Percentiles rank a stretch among this genome's conserved stretches.
Evolutionary conservation across 306 rosid species (phyloP).

Genomic region (Cicer chorassanicum): DNA sequence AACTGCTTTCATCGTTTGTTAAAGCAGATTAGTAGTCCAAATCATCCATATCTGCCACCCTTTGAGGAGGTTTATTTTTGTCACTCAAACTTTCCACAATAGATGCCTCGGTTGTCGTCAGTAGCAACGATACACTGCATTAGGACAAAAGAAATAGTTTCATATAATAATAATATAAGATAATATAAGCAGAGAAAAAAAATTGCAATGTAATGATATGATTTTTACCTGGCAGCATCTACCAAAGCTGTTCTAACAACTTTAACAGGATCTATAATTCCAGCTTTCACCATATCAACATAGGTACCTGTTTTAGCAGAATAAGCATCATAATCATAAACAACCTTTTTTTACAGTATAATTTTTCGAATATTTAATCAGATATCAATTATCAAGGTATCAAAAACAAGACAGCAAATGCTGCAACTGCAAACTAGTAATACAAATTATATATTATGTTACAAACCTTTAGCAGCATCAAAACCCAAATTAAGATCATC

Average conservation of each 20-base stretch:
- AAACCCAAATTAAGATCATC: slow-evolving; percentile 68
- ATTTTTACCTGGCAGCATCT: slow-evolving; percentile 89
- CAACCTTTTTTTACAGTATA: neutral
- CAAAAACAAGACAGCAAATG: neutral
- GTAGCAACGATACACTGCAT: slow-evolving; percentile 74
- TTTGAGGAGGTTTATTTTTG: slow-evolving; percentile 66
- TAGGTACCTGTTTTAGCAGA: slow-evolving; percentile 68
- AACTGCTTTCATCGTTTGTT: slow-evolving; percentile 17
- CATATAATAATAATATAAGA: neutral
- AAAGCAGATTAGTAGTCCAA: slow-evolving; percentile 53
- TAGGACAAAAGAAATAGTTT: slow-evolving; percentile 33
- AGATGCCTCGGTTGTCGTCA: slow-evolving; percentile 85
- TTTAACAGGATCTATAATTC: slow-evolving; percentile 91
- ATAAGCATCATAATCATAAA: slow-evolving; percentile 29
- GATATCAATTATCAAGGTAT: neutral
- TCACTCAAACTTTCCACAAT: slow-evolving; percentile 61
- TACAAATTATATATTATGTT: neutral
- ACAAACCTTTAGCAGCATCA: slow-evolving; percentile 84
- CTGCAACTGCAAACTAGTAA: too few species aligned
- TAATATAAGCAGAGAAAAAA: neutral
- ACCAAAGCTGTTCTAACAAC: slow-evolving; percentile 87
- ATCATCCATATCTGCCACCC: slow-evolving; percentile 75
- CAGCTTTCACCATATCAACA: slow-evolving; percentile 89
- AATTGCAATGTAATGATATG: neutral
- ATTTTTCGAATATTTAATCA: neutral